Percentiles rank a stretch among this genome's conserved stretches.
Evolutionary conservation across 1,284 basidiomycete species (phyloP).

Genomic region (Cystobasidium sp.): DNA sequence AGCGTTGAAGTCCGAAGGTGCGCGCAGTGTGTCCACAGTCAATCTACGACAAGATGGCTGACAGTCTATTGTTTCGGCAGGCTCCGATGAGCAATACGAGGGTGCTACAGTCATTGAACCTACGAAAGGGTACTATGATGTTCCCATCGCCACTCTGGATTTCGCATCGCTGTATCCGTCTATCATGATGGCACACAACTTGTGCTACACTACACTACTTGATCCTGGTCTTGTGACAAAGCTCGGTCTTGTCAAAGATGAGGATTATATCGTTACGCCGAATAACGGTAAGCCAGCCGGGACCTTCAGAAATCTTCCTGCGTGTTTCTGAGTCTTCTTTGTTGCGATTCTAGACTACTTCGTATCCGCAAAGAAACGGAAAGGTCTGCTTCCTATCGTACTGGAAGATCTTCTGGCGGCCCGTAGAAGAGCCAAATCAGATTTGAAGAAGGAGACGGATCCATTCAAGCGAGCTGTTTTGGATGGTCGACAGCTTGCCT

Average conservation of each 20-base stretch:
- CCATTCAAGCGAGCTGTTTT: constrained; percentile 71
- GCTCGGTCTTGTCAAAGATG: constrained; percentile 73
- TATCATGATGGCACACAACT: constrained; percentile 99
- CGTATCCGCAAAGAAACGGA: constrained; percentile 70
- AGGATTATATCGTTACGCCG: constrained; percentile 84
- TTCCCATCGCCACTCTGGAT: constrained; percentile 92
- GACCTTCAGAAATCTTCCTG: too few relatives aligned
- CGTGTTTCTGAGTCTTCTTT: background rate
- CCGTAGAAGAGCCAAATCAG: constrained; percentile 87
- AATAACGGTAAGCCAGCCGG: constrained; percentile 72
- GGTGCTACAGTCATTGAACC: constrained; percentile 97
- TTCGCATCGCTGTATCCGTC: constrained; percentile 97
- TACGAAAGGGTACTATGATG: constrained; percentile 88
- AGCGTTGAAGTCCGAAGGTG: constrained; percentile 78
- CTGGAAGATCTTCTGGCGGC: constrained; percentile 88
- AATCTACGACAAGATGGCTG: background rate
- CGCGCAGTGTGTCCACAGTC: constrained; percentile 14
- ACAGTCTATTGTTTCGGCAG: constrained; percentile 57
- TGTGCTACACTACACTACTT: constrained; percentile 91
- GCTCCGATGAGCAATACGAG: constrained; percentile 91
- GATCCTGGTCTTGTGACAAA: constrained; percentile 77
- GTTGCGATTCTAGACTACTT: constrained; percentile 71
- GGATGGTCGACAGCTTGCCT: constrained; percentile 60
- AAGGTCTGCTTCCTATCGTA: constrained; percentile 86
- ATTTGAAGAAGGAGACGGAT: constrained; percentile 91